Conservation (phyloP, 2,329 filamentous ascomycete genomes). For the Dothiorella sarmentorum region DNA sequence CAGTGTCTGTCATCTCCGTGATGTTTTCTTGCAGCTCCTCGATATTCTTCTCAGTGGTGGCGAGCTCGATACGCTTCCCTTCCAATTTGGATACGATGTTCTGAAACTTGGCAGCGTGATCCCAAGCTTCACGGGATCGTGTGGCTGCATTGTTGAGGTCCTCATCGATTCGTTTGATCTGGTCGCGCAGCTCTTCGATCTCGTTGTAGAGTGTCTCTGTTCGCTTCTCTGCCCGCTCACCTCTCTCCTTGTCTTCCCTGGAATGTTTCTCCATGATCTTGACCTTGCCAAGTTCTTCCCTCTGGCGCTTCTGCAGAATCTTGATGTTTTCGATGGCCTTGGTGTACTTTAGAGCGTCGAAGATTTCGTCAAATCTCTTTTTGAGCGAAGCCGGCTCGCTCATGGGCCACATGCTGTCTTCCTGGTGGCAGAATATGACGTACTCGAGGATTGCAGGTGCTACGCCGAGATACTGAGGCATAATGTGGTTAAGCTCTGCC, state of each 20-base stretch:
- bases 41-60: constrained; percentile 67
- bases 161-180: constrained; percentile 30
- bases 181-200: constrained; percentile 51
- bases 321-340: constrained; percentile 97
- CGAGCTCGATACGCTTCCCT: constrained; percentile 71
- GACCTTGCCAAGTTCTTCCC: constrained; percentile 67
- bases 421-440: constrained; percentile 98
- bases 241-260: constrained; percentile 81
- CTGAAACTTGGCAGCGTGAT: constrained; percentile 69
- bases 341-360: constrained; percentile 94
- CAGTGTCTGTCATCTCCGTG: constrained; percentile 72
- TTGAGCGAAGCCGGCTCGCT: constrained; percentile 83
- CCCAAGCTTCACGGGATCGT: constrained; percentile 63
- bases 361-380: constrained; percentile 95
- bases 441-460: constrained; percentile 85
- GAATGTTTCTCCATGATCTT: constrained; percentile 73
- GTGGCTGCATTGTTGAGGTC: constrained; percentile 36
- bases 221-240: constrained; percentile 55
- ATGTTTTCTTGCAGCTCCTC: constrained; percentile 68
- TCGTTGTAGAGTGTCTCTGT: constrained; percentile 63
- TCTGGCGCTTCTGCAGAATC: constrained; percentile 75
- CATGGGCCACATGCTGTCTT: constrained; percentile 96
- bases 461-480: constrained; percentile 84
- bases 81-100: constrained; percentile 71
- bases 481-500: constrained; percentile 75